These are phyloP conservation scores for Leccinum solheimii DNA, from an alignment of 1,284 basidiomycete genomes.

Conservation along the genomic window DNA sequence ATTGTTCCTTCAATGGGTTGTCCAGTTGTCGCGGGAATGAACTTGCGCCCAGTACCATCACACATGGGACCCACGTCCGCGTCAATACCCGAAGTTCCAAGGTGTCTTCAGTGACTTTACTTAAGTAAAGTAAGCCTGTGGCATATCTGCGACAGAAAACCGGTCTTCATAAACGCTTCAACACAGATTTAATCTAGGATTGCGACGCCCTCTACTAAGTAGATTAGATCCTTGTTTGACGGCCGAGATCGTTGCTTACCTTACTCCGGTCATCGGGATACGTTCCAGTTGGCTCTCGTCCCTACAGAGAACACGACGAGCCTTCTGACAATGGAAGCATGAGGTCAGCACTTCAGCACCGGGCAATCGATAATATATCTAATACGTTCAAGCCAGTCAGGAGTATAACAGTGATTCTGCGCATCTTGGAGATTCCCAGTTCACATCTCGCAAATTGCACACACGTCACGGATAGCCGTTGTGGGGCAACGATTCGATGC, in stretches of 20 bases:
- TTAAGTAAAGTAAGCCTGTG: neutral
- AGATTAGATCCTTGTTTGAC: too few species aligned
- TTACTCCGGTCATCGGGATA: too few species aligned
- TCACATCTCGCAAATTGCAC: neutral
- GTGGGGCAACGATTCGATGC: neutral
- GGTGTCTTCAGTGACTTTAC: neutral
- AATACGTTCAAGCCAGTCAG: neutral
- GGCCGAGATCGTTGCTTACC: neutral
- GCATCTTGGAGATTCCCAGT: neutral
- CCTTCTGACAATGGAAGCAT: too few species aligned
- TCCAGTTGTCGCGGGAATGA: too few species aligned
- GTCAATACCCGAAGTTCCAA: too few species aligned
- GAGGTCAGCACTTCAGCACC: neutral
- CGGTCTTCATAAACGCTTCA: neutral
- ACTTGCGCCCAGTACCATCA: too few species aligned
- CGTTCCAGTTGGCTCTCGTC: too few species aligned
- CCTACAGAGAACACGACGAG: too few species aligned
- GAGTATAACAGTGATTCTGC: neutral
- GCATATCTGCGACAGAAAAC: neutral
- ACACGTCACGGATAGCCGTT: neutral
- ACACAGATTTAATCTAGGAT: neutral
- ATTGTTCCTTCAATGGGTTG: too few species aligned
- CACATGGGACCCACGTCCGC: too few species aligned
- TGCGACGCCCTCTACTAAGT: too few species aligned
- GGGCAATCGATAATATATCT: too few species aligned